phyloP scores from a whole-genome alignment of 495 filamentous ascomycete genomes.

The Immersiella caudata region DNA sequence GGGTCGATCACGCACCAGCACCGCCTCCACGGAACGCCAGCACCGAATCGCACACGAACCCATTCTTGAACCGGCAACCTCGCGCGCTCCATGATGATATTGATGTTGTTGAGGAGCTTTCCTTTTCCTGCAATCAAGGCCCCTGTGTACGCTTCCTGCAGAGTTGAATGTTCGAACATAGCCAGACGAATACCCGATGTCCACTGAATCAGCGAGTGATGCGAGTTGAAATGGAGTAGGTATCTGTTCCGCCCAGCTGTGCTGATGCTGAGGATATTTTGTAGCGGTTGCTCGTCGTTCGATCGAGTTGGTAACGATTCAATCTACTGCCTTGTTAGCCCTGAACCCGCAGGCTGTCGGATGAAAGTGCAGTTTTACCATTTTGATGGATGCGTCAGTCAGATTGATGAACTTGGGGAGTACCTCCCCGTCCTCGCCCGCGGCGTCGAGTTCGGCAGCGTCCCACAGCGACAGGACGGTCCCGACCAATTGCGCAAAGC shows the following conservation, averaged over 20 bases:
- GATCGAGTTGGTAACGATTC: conserved; percentile 84
- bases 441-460: conserved; percentile 87
- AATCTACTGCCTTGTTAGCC: conserved; percentile 59
- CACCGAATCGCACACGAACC: conserved; percentile 93
- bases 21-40: conserved; percentile 92
- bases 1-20: conserved; percentile 95
- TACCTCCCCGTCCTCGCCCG: conserved; percentile 79
- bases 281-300: conserved; percentile 72
- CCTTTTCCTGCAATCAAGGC: conserved; percentile 95
- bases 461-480: conserved; percentile 97
- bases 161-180: conserved; percentile 90
- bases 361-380: conserved; percentile 58
- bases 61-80: conserved; percentile 83
- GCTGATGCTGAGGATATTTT: conserved; percentile 92
- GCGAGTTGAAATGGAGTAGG: conserved; percentile 91
- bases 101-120: conserved; percentile 82
- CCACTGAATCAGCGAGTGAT: conserved; percentile 93
- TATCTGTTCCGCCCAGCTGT: conserved; percentile 96
- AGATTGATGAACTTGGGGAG: conserved; percentile 95
- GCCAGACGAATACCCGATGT: conserved; percentile 91
- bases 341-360: neutral
- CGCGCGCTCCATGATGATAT: conserved; percentile 77
- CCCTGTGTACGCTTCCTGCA: conserved; percentile 97
- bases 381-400: conserved; percentile 94
- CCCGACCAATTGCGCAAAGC: conserved; percentile 94